Base-by-base conservation (phyloP, 169 alveolate genomes). In the Theileria luwenshuni region DNA sequence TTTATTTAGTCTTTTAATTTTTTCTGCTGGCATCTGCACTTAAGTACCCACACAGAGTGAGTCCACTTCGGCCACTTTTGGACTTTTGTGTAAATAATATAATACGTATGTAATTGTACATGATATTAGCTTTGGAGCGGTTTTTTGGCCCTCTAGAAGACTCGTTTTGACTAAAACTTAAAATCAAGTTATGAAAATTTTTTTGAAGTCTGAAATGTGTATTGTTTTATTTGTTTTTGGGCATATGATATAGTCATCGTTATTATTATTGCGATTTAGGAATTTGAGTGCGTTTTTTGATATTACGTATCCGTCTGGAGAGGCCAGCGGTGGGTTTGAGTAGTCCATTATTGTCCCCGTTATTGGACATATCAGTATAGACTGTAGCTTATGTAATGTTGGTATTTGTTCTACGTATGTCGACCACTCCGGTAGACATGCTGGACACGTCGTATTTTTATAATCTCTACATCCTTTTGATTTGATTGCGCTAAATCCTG, bases 301-400 rank as follows among this genome's bases (percentile, higher is more conserved):
- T 35, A 77, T 69, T 15, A 91, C 95, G 67, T 74, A 83, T 1
- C 95, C 95, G 51, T 75, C 86, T 7, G 95, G 95, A 35, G 90
- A 80, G 13, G 94, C 90, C 45, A 83, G 83, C n/a, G 96, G 95
- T n/a, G 94, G 94, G 54, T 92, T 91, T 27, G 87, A 77, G 63
- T 84, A 91, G 71, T 76, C 93, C 95, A 92, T 92, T 0, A 91
- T 83, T 52, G 90, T 86, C 35, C 93, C 94, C 0, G 95, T 92
- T 23, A 90, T 81, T 8, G 94, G 94, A 35, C 96, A 93, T 13
- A 93, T 72, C 63, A 93, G 77, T 19, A 85, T 76, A 19, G 94
- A 87, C 62, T 86, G 86, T 23, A 91, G 87, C 48, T 85, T 84
- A 76, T 77, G 94, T 33, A 92, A 74, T n/a, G 84, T 52, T 10